Evolutionary conservation across 345 rosid genomes (phyloP), one percentile per base, ranked within the genome.

Genomic region (Viola odorata): DNA sequence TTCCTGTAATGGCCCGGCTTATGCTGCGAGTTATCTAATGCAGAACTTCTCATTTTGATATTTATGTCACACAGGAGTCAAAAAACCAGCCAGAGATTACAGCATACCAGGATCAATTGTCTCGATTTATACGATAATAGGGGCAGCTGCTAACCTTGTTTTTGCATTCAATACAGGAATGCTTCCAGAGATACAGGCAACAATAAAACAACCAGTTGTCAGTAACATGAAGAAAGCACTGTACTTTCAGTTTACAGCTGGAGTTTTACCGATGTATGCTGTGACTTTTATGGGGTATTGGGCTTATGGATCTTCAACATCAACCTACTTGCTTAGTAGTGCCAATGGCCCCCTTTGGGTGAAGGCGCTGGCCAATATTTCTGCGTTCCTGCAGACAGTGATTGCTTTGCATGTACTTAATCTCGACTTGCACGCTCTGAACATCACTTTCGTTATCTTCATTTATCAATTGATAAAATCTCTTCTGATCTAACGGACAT

Each of bases 181-280:
- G 99, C 95, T 90, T 66, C 99, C 97, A 50, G 99, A 94, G 69
- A 90, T 94, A 65, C 88, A 84, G 91, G 96, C 99, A 60, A 90
- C 99, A 17, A 82, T 94, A 75, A 88, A 72, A 76, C 73, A 75
- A 17, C 99, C 97, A 0, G 96, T 81, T 15, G 91, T 90, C 4
- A 67, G 67, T 41, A 94, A 94, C 80, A 90, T 86, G 96, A 50
- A 85, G 83, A 90, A 88, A 47, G 95, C 91, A 73, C 75, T 90
- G 32, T 86, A 86, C 75, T 83, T 90, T 61, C 99, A 90, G 54
- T 90, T 94, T 81, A 70, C 89, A 6, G 70, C 76, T 0, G 99
- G 99, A 58, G 76, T 81, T 58, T 41, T 90, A 38, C 97, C 97
- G 0, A 65, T 94, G 87, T 88, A 73, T 56, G 84, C 85, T 0